phyloP scores from a whole-genome alignment of 352 stramenopile genomes.

The Blastocystis sp. region DNA sequence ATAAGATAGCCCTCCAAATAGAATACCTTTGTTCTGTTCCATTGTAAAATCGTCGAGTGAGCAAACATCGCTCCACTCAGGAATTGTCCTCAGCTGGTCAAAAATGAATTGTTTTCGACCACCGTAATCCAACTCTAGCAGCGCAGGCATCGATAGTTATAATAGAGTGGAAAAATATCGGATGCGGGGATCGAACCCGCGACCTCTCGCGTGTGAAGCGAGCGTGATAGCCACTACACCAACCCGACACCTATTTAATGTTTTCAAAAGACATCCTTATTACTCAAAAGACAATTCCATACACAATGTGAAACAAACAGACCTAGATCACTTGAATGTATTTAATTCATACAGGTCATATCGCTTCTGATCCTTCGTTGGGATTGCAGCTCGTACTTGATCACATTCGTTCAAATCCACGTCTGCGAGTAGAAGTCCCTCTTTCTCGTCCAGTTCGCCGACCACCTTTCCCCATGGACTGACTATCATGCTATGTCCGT shows the following conservation, averaged over 20 bases:
- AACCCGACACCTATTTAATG: neutral
- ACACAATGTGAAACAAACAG: constrained; percentile 11
- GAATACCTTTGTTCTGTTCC: constrained; percentile 1
- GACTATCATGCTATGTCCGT: constrained; percentile 54
- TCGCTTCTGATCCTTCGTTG: constrained; percentile 36
- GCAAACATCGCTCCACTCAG: constrained; percentile 8
- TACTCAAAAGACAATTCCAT: neutral
- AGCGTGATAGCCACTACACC: constrained; percentile 55
- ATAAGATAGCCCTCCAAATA: neutral
- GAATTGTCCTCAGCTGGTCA: neutral
- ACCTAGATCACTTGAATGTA: neutral
- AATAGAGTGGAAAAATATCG: neutral
- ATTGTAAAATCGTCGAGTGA: neutral
- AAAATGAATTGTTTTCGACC: constrained; percentile 16
- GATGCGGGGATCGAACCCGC: neutral
- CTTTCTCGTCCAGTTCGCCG: constrained; percentile 45
- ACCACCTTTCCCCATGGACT: constrained; percentile 37
- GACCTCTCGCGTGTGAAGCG: constrained; percentile 45
- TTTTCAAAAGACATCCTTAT: neutral
- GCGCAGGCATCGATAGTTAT: neutral
- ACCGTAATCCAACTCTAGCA: constrained; percentile 5
- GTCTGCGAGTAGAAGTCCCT: constrained; percentile 21
- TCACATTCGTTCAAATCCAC: constrained; percentile 35
- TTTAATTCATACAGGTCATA: constrained; percentile 51
- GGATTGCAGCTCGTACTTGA: constrained; percentile 8